Percentiles rank a stretch among this genome's conserved stretches.
phyloP scores from a whole-genome alignment of 805 yeast species.

The Pichia californica region DNA sequence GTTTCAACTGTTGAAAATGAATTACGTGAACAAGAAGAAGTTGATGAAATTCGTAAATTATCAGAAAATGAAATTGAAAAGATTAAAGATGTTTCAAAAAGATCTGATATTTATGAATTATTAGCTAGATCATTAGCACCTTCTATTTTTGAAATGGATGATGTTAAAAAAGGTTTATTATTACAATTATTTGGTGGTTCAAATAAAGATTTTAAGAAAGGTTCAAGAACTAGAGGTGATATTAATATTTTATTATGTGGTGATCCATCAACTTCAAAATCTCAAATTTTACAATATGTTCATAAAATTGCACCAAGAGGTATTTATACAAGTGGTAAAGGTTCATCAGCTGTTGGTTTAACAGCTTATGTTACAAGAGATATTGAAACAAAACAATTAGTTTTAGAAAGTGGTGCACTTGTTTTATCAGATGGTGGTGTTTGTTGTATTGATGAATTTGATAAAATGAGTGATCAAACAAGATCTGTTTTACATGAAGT shows the following conservation, averaged over 20 bases:
- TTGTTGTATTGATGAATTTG: constrained; percentile 98
- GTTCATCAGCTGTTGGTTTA: constrained; percentile 97
- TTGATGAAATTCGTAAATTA: constrained; percentile 68
- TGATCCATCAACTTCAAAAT: constrained; percentile 96
- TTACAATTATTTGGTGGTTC: constrained; percentile 95
- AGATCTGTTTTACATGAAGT: constrained; percentile 96
- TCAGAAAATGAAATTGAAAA: constrained; percentile 61
- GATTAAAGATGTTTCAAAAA: constrained; percentile 53
- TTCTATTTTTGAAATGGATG: constrained; percentile 93
- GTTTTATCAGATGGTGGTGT: constrained; percentile 97
- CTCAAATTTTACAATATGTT: constrained; percentile 89
- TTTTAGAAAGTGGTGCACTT: constrained; percentile 91
- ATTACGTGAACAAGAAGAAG: constrained; percentile 54
- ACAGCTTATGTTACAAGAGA: constrained; percentile 97
- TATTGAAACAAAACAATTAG: constrained; percentile 86
- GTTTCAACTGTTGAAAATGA: constrained; percentile 61
- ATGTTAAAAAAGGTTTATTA: constrained; percentile 90
- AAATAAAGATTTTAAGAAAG: constrained; percentile 78
- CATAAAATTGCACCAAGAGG: constrained; percentile 98
- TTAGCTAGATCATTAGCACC: constrained; percentile 92
- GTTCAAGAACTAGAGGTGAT: constrained; percentile 96
- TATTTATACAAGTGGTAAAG: constrained; percentile 96
- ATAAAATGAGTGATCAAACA: constrained; percentile 92
- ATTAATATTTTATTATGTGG: constrained; percentile 89
- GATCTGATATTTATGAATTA: constrained; percentile 79